Evolutionary conservation across 2,329 filamentous ascomycete species (phyloP).

Genomic region (Trichothecium roseum): DNA sequence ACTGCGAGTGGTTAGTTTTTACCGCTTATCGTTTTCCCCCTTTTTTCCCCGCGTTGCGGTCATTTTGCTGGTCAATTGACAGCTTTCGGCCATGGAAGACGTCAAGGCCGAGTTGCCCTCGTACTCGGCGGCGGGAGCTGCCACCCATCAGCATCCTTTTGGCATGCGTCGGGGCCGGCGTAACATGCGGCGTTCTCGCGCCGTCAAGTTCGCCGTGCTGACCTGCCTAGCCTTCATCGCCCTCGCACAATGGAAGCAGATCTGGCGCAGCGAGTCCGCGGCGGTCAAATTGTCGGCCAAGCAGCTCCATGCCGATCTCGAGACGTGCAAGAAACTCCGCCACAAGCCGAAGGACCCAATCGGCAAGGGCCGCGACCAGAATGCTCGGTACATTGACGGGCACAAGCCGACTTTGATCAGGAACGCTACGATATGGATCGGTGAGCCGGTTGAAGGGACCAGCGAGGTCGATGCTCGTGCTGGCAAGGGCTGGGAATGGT

Average conservation of each 20-base stretch:
- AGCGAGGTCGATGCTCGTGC: conserved; percentile 41
- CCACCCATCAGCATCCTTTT: background rate
- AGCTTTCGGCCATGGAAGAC: background rate
- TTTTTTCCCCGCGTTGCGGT: no score
- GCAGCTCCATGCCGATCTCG: conserved; percentile 42
- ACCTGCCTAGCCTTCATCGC: conserved; percentile 39
- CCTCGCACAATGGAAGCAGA: conserved; percentile 37
- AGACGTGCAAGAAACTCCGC: conserved; percentile 44
- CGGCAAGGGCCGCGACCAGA: conserved; percentile 45
- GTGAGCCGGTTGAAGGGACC: conserved; percentile 43
- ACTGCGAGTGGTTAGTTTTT: no score
- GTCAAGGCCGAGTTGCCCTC: conserved; percentile 1
- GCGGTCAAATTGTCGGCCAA: conserved; percentile 34
- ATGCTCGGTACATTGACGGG: conserved; percentile 49
- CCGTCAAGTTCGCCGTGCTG: conserved; percentile 30
- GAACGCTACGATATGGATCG: conserved; percentile 58
- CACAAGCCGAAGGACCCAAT: conserved; percentile 44
- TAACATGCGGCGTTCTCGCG: conserved; percentile 30
- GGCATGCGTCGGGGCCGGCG: conserved; percentile 11
- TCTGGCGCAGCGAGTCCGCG: conserved; percentile 15
- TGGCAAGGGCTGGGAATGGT: conserved; percentile 52
- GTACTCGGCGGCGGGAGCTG: background rate
- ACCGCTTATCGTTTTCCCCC: no score
- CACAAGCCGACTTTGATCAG: conserved; percentile 51
- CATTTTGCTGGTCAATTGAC: no score